These are phyloP conservation scores for Cercospora zeae-maydis DNA, from an alignment of 2,329 filamentous ascomycete genomes.

Conservation along the genomic window DNA sequence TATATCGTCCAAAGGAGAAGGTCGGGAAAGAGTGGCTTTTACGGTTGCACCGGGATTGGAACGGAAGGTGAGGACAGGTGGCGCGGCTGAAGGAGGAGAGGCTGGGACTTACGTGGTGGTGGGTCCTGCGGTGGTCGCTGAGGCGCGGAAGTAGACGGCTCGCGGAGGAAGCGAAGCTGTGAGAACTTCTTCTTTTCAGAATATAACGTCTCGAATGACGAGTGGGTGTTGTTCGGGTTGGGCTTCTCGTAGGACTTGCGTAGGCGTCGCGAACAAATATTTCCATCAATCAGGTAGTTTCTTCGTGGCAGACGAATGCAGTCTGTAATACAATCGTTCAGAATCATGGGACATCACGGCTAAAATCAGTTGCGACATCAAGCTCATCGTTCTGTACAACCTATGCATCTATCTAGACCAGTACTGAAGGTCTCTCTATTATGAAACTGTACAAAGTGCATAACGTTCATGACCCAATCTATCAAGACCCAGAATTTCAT, in stretches of 20 bases:
- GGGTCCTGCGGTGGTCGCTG: not conserved
- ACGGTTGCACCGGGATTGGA: not conserved
- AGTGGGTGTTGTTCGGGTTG: no score
- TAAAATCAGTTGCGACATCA: not conserved
- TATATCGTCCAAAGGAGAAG: not conserved
- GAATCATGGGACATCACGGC: not conserved
- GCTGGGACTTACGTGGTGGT: not conserved
- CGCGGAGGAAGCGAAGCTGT: no score
- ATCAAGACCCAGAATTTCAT: not conserved
- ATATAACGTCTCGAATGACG: no score
- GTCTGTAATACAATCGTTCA: not conserved
- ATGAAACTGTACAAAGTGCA: not conserved
- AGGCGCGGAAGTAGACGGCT: not conserved
- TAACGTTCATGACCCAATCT: not conserved
- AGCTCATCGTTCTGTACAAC: not conserved
- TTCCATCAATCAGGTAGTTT: not conserved
- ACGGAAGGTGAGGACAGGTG: not conserved
- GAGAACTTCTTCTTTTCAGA: no score
- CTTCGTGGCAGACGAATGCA: not conserved
- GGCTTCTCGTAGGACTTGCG: no score
- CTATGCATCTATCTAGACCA: not conserved
- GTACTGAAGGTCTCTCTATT: not conserved
- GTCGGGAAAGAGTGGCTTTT: not conserved
- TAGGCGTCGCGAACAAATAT: no score
- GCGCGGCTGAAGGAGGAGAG: not conserved